Evolutionary conservation across 2,329 filamentous ascomycete species (phyloP).

Genomic region (Talaromyces sp.): DNA sequence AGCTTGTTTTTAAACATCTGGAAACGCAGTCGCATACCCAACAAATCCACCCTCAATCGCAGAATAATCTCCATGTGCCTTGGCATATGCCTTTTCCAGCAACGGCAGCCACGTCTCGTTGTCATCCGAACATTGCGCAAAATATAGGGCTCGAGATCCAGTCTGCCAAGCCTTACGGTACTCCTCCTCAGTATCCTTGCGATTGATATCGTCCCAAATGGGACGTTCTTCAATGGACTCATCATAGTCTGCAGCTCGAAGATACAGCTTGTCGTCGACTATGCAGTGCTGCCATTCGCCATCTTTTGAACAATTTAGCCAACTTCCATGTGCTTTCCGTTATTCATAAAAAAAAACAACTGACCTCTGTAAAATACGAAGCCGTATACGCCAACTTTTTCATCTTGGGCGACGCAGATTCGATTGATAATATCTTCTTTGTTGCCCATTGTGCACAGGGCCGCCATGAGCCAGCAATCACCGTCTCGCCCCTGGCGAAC

Average conservation of each 20-base stretch:
- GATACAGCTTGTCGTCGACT: constrained; percentile 83
- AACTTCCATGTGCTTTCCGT: neutral
- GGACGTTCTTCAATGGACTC: constrained; percentile 70
- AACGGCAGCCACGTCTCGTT: constrained; percentile 81
- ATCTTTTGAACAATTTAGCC: constrained; percentile 41
- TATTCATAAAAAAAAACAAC: constrained; percentile 1
- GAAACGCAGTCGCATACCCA: constrained; percentile 33
- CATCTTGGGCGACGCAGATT: constrained; percentile 67
- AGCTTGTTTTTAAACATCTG: neutral
- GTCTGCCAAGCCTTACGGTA: constrained; percentile 69
- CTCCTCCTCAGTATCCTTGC: constrained; percentile 65
- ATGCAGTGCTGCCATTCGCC: constrained; percentile 91
- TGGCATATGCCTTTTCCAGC: constrained; percentile 78
- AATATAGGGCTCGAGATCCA: constrained; percentile 71
- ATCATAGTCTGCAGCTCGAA: constrained; percentile 77
- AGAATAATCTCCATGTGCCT: constrained; percentile 74
- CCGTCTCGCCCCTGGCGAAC: constrained; percentile 73
- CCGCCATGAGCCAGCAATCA: constrained; percentile 83
- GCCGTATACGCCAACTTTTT: constrained; percentile 73
- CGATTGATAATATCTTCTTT: constrained; percentile 66
- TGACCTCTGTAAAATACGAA: constrained; percentile 72
- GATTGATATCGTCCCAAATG: constrained; percentile 69
- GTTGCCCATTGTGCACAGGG: constrained; percentile 70
- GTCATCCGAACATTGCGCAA: constrained; percentile 67
- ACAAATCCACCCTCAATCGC: constrained; percentile 71